Evolutionary conservation across 805 yeast species (phyloP).

Genomic region (Ogataea pini): DNA sequence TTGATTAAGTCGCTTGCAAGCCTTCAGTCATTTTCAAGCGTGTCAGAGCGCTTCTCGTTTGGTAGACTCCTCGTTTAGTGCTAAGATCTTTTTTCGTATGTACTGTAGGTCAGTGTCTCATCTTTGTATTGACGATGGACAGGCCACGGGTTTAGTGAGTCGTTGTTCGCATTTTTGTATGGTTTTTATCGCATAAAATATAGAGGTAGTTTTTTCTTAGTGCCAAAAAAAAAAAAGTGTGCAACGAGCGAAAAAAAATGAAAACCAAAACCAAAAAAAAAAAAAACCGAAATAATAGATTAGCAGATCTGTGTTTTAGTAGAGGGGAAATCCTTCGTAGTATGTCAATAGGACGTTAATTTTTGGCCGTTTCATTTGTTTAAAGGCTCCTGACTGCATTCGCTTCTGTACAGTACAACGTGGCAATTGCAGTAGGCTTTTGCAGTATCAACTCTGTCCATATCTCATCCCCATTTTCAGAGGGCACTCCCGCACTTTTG

Average conservation of each 20-base stretch:
- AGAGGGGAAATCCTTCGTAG: neutral
- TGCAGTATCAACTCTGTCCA: neutral
- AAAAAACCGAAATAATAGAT: conserved; percentile 3
- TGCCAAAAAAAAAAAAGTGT: neutral
- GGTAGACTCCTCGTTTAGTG: too few species aligned
- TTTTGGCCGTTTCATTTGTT: neutral
- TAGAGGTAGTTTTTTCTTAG: neutral
- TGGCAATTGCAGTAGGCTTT: neutral
- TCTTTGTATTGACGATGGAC: too few species aligned
- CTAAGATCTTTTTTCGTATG: too few species aligned
- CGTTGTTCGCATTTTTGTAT: neutral
- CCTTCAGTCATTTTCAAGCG: too few species aligned
- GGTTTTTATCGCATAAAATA: conserved; percentile 5
- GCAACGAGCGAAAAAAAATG: neutral
- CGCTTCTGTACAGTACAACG: neutral
- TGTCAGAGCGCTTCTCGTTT: too few species aligned
- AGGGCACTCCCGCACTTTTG: too few species aligned
- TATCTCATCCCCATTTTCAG: too few species aligned
- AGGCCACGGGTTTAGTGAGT: too few species aligned
- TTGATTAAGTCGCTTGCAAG: neutral
- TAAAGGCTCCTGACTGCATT: neutral
- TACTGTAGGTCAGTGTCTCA: neutral
- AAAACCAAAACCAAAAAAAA: neutral
- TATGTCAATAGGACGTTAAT: neutral
- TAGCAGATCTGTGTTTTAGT: conserved; percentile 2